phyloP scores from a whole-genome alignment of 305 asterid genomes.

The Fraxinus sp. region DNA sequence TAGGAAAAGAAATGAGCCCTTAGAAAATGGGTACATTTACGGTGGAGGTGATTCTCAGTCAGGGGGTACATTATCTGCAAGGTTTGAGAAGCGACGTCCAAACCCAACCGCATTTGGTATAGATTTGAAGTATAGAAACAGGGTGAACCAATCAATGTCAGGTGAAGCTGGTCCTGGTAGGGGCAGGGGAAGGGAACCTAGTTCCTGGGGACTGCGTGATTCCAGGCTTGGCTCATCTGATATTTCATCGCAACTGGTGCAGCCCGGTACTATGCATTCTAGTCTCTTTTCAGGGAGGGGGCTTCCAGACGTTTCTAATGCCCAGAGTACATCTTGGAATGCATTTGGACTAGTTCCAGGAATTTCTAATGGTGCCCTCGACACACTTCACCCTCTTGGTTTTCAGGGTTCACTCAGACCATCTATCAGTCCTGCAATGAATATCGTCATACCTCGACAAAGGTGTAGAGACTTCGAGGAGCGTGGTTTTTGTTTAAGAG shows the following conservation, averaged over 20 bases:
- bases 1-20: conserved; percentile 71
- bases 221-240: conserved; percentile 75
- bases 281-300: conserved; percentile 78
- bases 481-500: conserved; percentile 98
- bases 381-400: conserved; percentile 72
- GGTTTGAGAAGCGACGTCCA: conserved; percentile 63
- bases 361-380: conserved; percentile 76
- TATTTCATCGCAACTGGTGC: conserved; percentile 65
- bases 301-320: conserved; percentile 52
- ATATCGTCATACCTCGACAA: conserved; percentile 71
- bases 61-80: conserved; percentile 47
- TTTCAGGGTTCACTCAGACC: conserved; percentile 74
- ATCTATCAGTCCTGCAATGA: conserved; percentile 57
- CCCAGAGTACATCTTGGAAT: conserved; percentile 64
- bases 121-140: conserved; percentile 61
- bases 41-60: conserved; percentile 66
- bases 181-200: conserved; percentile 77
- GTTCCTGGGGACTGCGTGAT: conserved; percentile 69
- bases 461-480: conserved; percentile 98
- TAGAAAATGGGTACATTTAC: conserved; percentile 66
- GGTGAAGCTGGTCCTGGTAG: conserved; percentile 56
- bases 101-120: conserved; percentile 45
- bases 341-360: conserved; percentile 85
- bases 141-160: conserved; percentile 56
- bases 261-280: conserved; percentile 64